These are phyloP conservation scores for Ecytonucleospora hepatopenaei DNA, from an alignment of 371 early-diverging fungal species.

Conservation along the genomic window DNA sequence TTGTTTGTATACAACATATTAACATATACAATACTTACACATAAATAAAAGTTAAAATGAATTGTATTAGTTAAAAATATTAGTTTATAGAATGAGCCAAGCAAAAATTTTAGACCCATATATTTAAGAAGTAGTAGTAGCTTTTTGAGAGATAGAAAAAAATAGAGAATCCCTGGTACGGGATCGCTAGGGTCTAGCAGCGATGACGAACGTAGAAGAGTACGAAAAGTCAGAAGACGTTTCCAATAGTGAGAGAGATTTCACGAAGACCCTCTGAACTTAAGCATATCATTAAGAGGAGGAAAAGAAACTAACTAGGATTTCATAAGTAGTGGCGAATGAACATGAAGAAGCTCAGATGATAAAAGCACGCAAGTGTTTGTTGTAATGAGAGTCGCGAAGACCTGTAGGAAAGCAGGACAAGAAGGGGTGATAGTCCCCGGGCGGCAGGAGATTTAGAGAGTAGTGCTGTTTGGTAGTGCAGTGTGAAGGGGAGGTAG, in stretches of 20 bases:
- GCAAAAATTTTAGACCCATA: not conserved
- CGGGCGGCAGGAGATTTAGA: conserved; percentile 54
- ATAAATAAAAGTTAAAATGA: conserved; percentile 1
- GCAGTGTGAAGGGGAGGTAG: conserved; percentile 58
- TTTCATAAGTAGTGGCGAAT: conserved; percentile 62
- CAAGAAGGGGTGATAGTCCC: conserved; percentile 55
- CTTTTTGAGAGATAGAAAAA: not conserved
- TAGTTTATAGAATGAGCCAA: not conserved
- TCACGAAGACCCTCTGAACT: conserved; percentile 61
- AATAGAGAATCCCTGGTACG: not conserved
- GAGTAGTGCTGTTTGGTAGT: conserved; percentile 38
- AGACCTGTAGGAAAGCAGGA: conserved; percentile 27
- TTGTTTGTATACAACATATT: too few species aligned
- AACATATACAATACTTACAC: conserved; percentile 3
- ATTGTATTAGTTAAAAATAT: not conserved
- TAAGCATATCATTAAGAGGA: conserved; percentile 65
- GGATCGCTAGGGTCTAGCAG: conserved; percentile 18
- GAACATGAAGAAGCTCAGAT: conserved; percentile 61
- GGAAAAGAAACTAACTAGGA: conserved; percentile 65
- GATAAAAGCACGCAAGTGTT: conserved; percentile 55
- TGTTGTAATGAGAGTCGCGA: conserved; percentile 57
- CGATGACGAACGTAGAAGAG: conserved; percentile 19
- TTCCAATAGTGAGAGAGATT: not conserved
- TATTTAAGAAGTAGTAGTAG: not conserved
- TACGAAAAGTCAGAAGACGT: conserved; percentile 1